Conservation (phyloP, 2,329 filamentous ascomycete species). For the Chalaropsis thielavioides region DNA sequence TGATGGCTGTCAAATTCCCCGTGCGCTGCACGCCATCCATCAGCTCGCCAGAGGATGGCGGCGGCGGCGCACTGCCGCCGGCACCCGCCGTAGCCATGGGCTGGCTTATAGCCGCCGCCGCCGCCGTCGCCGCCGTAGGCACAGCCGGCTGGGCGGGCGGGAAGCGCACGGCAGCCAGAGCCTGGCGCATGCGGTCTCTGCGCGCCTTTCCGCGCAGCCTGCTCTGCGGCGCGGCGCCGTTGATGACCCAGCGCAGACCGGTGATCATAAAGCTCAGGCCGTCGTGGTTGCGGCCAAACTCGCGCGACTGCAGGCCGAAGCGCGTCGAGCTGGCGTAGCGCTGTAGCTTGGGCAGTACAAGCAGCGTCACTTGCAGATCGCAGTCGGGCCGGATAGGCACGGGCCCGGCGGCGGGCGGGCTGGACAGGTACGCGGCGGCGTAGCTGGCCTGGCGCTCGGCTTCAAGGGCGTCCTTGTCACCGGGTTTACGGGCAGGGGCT, state of each 20-base stretch:
- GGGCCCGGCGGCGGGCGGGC: constrained; percentile 46
- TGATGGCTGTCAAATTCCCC: constrained; percentile 13
- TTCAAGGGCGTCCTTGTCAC: constrained; percentile 24
- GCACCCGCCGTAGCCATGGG: too few relatives aligned
- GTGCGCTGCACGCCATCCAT: constrained; percentile 24
- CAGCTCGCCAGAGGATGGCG: constrained; percentile 16
- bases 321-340: constrained; percentile 62
- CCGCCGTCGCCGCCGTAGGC: neutral
- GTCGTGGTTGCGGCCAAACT: constrained; percentile 65
- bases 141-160: neutral
- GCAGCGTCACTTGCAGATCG: constrained; percentile 74
- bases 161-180: constrained; percentile 34
- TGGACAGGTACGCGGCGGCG: constrained; percentile 31
- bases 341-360: constrained; percentile 67
- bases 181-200: constrained; percentile 42
- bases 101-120: too few relatives aligned
- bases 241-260: constrained; percentile 69
- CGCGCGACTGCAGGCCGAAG: constrained; percentile 68
- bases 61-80: too few relatives aligned
- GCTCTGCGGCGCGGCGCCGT: constrained; percentile 49
- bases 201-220: constrained; percentile 41
- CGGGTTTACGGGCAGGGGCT: constrained; percentile 20
- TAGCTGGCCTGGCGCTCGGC: constrained; percentile 24
- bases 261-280: constrained; percentile 80
- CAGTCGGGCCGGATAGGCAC: constrained; percentile 50